Conservation (phyloP, 2,329 filamentous ascomycete genomes). For the Neurospora crassa region DNA sequence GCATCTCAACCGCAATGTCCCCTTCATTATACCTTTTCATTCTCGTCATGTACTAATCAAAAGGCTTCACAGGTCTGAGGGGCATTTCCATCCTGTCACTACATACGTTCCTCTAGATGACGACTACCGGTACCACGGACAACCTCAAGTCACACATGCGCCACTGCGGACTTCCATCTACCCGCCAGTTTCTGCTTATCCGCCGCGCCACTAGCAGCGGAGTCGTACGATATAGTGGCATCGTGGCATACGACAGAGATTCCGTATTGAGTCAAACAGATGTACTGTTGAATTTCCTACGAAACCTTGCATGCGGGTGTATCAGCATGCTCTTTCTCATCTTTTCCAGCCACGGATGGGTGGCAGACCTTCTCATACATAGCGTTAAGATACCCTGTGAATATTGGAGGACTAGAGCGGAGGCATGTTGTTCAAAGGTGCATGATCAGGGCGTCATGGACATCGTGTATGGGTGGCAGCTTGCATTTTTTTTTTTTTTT, state of each 20-base stretch:
- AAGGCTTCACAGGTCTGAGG: background rate
- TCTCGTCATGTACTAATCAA: background rate
- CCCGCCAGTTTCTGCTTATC: background rate
- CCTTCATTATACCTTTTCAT: background rate
- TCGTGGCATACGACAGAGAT: background rate
- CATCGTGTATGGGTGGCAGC: background rate
- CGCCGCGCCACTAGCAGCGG: background rate
- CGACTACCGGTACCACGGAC: background rate
- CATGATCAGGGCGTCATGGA: background rate
- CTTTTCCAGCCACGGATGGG: background rate
- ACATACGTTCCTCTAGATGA: background rate
- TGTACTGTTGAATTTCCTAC: background rate
- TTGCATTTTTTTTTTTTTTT: background rate
- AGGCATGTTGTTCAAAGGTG: background rate
- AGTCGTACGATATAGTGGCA: background rate
- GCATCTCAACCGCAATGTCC: constrained; percentile 8
- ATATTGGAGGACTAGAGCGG: background rate
- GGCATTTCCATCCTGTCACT: background rate
- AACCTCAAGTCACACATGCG: background rate
- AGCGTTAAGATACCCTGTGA: background rate
- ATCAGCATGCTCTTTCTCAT: background rate
- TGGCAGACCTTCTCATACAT: background rate
- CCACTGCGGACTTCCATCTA: background rate
- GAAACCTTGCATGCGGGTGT: background rate
- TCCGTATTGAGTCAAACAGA: background rate